These are phyloP conservation scores for Brassica cretica DNA, from an alignment of 345 rosid species.

Conservation along the genomic window DNA sequence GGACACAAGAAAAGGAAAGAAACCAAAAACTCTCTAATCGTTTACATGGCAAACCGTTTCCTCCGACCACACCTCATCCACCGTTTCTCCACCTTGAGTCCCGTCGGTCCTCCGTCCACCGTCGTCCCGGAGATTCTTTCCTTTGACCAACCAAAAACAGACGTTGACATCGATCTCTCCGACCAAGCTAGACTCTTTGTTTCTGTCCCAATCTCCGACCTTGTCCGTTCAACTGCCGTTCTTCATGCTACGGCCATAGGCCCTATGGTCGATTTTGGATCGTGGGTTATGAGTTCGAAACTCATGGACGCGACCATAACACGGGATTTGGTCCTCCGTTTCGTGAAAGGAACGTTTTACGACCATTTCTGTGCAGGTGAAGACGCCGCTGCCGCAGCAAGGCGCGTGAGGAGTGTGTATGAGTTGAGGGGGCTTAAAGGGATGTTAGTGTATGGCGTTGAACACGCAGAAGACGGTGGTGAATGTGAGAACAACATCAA, in stretches of 20 bases:
- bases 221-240: constrained; percentile 52
- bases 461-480: constrained; percentile 52
- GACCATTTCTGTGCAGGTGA: constrained; percentile 92
- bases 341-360: constrained; percentile 59
- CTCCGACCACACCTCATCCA: constrained; percentile 44
- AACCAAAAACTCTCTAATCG: background rate
- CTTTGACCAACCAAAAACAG: constrained; percentile 37
- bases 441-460: constrained; percentile 76
- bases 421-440: constrained; percentile 63
- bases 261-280: constrained; percentile 70
- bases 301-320: constrained; percentile 46
- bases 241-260: constrained; percentile 59
- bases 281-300: constrained; percentile 69
- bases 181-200: constrained; percentile 58
- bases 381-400: constrained; percentile 40
- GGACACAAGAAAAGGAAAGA: background rate
- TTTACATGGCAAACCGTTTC: constrained; percentile 46
- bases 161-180: constrained; percentile 48
- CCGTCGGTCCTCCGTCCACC: constrained; percentile 44
- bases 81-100: constrained; percentile 42
- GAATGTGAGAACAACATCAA: constrained; percentile 64
- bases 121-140: constrained; percentile 31
- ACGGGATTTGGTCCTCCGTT: constrained; percentile 42
- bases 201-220: constrained; percentile 44
- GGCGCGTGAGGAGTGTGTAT: constrained; percentile 43